Percentiles rank a stretch among this genome's conserved stretches.
phyloP scores from a whole-genome alignment of 768 basidiomycete species.

The Flagelloscypha sp. region DNA sequence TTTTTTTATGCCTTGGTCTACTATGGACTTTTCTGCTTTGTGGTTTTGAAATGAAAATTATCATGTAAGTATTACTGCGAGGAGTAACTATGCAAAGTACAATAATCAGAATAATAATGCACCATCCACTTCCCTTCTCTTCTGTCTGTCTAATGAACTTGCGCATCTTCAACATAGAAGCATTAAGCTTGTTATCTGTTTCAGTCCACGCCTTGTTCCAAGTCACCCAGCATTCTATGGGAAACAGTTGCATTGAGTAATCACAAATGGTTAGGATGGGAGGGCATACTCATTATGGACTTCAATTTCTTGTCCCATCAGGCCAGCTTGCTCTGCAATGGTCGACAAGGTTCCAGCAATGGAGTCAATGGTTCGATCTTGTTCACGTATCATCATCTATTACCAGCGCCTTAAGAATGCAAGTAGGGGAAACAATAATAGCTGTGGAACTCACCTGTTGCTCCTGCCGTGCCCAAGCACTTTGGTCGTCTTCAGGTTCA shows the following conservation, averaged over 20 bases:
- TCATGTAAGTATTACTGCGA: no score
- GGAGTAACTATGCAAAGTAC: no score
- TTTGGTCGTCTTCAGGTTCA: slow-evolving; percentile 53
- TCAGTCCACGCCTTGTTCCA: slow-evolving; percentile 64
- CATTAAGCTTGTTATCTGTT: slow-evolving; percentile 58
- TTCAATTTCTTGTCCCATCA: slow-evolving; percentile 88
- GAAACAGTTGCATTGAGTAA: slow-evolving; percentile 1
- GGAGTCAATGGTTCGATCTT: slow-evolving; percentile 82
- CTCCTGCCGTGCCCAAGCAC: slow-evolving; percentile 78
- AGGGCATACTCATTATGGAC: slow-evolving; percentile 79
- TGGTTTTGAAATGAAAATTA: no score
- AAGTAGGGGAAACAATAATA: neutral
- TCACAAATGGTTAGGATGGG: slow-evolving; percentile 3
- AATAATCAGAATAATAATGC: slow-evolving; percentile 76
- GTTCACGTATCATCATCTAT: slow-evolving; percentile 79
- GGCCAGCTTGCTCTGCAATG: slow-evolving; percentile 81
- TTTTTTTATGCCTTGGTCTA: no score
- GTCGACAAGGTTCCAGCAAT: slow-evolving; percentile 83
- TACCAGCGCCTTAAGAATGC: neutral
- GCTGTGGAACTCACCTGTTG: slow-evolving; percentile 51
- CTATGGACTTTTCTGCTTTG: no score
- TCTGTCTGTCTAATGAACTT: slow-evolving; percentile 84
- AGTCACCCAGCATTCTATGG: slow-evolving; percentile 71
- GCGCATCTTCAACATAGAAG: slow-evolving; percentile 61
- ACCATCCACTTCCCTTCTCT: slow-evolving; percentile 87